Conservation (phyloP, 2,329 filamentous ascomycete species). For the Scedosporium minutisporum region DNA sequence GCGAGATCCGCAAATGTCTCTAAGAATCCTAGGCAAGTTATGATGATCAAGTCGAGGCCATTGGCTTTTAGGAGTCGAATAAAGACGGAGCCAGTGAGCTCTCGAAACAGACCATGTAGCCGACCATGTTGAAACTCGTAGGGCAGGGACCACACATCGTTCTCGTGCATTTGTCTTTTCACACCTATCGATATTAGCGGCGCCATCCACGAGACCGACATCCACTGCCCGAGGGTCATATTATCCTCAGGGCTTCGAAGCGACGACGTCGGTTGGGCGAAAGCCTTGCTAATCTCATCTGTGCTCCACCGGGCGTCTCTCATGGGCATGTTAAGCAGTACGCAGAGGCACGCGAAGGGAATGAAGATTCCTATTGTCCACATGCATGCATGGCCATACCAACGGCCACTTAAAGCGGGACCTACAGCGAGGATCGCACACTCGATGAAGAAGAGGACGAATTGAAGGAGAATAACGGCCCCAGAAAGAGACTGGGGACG, state of each 20-base stretch:
- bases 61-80: conserved; percentile 64
- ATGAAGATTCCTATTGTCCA: conserved; percentile 24
- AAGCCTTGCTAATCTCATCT: conserved; percentile 49
- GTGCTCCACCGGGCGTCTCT: conserved; percentile 46
- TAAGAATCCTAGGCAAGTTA: conserved; percentile 53
- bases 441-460: conserved; percentile 20
- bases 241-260: conserved; percentile 72
- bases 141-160: conserved; percentile 72
- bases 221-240: conserved; percentile 71
- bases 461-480: conserved; percentile 20
- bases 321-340: conserved; percentile 61
- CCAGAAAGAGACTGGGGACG: conserved; percentile 19
- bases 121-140: conserved; percentile 74
- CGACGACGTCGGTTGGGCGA: conserved; percentile 38
- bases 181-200: conserved; percentile 60
- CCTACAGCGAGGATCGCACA: conserved; percentile 6
- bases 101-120: conserved; percentile 65
- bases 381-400: conserved; percentile 10
- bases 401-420: conserved; percentile 17
- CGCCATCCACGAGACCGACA: conserved; percentile 74
- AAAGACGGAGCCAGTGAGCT: conserved; percentile 63
- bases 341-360: conserved; percentile 34
- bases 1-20: conserved; percentile 47
- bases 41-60: conserved; percentile 65
- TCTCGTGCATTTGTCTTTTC: conserved; percentile 57